phyloP scores from a whole-genome alignment of 2,329 filamentous ascomycete genomes.

The Stemphylium vesicarium region DNA sequence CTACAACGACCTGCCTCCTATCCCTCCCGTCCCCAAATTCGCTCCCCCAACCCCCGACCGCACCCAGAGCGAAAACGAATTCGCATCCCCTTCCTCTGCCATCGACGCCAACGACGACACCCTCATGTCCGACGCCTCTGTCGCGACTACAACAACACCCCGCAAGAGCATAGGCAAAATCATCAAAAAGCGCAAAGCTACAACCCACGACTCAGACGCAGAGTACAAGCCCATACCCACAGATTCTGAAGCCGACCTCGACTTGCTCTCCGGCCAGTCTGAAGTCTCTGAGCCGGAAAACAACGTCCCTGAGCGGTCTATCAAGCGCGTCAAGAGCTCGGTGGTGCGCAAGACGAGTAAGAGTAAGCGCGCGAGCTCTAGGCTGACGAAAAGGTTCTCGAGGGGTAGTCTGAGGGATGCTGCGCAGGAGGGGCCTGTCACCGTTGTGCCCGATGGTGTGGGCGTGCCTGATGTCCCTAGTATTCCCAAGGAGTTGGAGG shows the following conservation, averaged over 20 bases:
- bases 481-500: slow-evolving; percentile 32
- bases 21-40: slow-evolving; percentile 45
- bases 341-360: slow-evolving; percentile 20
- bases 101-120: slow-evolving; percentile 25
- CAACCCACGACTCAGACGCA: slow-evolving; percentile 32
- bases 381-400: slow-evolving; percentile 23
- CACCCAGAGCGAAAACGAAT: slow-evolving; percentile 33
- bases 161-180: slow-evolving; percentile 26
- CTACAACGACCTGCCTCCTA: slow-evolving; percentile 50
- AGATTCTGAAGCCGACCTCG: slow-evolving; percentile 25
- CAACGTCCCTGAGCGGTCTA: slow-evolving; percentile 10
- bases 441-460: slow-evolving; percentile 38
- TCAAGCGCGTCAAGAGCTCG: slow-evolving; percentile 23
- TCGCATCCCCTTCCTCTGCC: slow-evolving; percentile 23
- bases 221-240: slow-evolving; percentile 39
- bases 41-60: slow-evolving; percentile 35
- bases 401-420: slow-evolving; percentile 13
- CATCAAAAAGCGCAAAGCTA: slow-evolving; percentile 50
- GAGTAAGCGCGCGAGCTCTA: slow-evolving; percentile 17
- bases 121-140: slow-evolving; percentile 21
- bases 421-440: slow-evolving; percentile 22
- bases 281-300: slow-evolving; percentile 25
- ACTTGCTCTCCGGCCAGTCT: slow-evolving; percentile 16
- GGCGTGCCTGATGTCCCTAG: slow-evolving; percentile 15
- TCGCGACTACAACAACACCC: background rate